phyloP scores from a whole-genome alignment of 768 basidiomycete genomes.

The Suillus bovinus region DNA sequence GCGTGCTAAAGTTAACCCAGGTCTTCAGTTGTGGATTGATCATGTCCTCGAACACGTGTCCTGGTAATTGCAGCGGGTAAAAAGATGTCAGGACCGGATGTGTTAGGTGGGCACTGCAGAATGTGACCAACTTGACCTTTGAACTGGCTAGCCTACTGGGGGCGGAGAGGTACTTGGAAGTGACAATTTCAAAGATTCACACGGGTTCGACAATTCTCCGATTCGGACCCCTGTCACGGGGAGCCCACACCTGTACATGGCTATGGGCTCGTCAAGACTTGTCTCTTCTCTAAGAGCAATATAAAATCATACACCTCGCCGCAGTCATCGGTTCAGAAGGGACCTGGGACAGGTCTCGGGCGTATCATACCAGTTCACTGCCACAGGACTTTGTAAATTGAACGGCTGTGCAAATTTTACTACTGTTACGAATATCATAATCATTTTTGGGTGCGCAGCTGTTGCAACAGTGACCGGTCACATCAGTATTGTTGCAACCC shows the following conservation, averaged over 20 bases:
- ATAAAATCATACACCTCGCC: no score
- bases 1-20: constrained; percentile 12
- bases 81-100: not conserved
- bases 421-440: not conserved
- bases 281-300: no score
- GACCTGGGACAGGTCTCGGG: no score
- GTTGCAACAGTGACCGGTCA: not conserved
- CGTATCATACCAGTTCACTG: no score
- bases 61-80: not conserved
- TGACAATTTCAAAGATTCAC: not conserved
- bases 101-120: not conserved
- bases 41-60: not conserved
- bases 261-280: no score
- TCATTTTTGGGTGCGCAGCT: not conserved
- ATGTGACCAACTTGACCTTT: no score
- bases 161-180: not conserved
- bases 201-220: not conserved
- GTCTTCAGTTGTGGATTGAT: constrained; percentile 3
- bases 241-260: no score
- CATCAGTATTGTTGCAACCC: constrained; percentile 1
- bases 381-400: not conserved
- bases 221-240: not conserved
- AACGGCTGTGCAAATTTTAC: not conserved
- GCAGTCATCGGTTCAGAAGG: no score
- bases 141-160: no score